Evolutionary conservation across 2,329 filamentous ascomycete species (phyloP), one percentile per base, ranked within the genome.

Genomic region (Calonectria pseudoturangicola): DNA sequence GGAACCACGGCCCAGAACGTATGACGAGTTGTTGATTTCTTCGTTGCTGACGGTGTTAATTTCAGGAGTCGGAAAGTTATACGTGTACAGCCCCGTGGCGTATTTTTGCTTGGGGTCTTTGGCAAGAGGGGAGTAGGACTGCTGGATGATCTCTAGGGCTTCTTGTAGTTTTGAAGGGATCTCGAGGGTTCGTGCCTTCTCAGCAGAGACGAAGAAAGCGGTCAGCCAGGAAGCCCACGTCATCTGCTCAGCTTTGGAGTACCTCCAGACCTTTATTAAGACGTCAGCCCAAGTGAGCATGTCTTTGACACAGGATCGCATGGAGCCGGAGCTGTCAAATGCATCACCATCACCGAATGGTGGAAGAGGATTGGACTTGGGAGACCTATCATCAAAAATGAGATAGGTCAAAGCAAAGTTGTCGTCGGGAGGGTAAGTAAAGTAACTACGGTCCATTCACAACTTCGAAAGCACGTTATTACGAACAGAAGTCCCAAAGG

Each of bases 301-400:
- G 15, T 70, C 68, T 9, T 58, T 43, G 3, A 66, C 68, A 43
- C 68, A 66, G 8, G 62, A 70, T 36, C 62, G 62, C 21, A 70
- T 21, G 10, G 68, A 5, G 4, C 68, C 62, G 1, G 62, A 50
- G 30, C 68, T 70, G 18, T 70, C 62, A 43, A 70, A 66, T 1
- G 68, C 62, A 9, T 48, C 62, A 0, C 62, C 41, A 3, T 70
- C 41, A 18, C 45, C n/a, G 5, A 70, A 28, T 27, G 1, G 1
- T 9, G 68, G 50, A 18, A 70, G 43, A 2, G 8, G 10, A 0
- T 39, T 39, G 9, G 60, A 0, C 2, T 43, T 10, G 4, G 68
- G 41, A 4, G 15, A 10, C 5, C 43, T 47, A 4, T 48, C 6
- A 9, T 66, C 68, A 43, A 70, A 70, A 4, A 70, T 51, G 2